These are phyloP conservation scores for Herpetospermum pedunculosum DNA, from an alignment of 306 rosid genomes.

Conservation along the genomic window DNA sequence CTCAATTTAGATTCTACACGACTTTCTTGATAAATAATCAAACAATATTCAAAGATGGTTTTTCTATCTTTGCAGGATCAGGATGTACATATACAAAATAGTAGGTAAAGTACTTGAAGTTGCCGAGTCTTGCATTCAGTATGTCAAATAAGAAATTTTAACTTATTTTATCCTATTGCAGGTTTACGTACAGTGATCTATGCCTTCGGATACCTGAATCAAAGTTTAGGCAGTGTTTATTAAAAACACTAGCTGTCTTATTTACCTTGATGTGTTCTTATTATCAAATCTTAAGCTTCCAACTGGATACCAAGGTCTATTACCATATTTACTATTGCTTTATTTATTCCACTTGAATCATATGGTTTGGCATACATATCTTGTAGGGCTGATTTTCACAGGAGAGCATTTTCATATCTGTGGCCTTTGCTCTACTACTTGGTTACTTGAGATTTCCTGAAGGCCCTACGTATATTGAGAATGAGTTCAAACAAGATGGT, in stretches of 20 bases:
- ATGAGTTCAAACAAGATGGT: too few species aligned
- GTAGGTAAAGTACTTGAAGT: conserved; percentile 47
- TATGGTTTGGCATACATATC: neutral
- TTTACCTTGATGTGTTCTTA: conserved; percentile 84
- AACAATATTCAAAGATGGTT: conserved; percentile 14
- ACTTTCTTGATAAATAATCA: neutral
- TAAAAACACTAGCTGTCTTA: conserved; percentile 64
- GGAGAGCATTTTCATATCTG: neutral
- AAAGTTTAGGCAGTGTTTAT: conserved; percentile 77
- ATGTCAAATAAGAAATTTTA: conserved; percentile 15
- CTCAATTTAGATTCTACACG: neutral
- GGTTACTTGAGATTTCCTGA: neutral
- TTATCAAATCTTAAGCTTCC: conserved; percentile 80
- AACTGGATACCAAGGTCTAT: conserved; percentile 60
- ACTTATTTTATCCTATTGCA: conserved; percentile 28
- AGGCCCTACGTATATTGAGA: neutral
- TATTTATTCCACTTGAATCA: neutral
- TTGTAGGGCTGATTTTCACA: neutral
- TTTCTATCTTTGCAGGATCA: conserved; percentile 58
- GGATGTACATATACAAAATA: conserved; percentile 47
- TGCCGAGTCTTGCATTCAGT: neutral
- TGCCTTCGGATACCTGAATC: conserved; percentile 88
- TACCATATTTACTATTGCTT: conserved; percentile 13
- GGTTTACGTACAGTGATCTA: conserved; percentile 96
- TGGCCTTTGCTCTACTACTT: neutral